Percentiles rank a stretch among this genome's conserved stretches.
These are phyloP conservation scores for Linnemannia schmuckeri DNA, from an alignment of 192 early-diverging fungal species.

Conservation along the genomic window DNA sequence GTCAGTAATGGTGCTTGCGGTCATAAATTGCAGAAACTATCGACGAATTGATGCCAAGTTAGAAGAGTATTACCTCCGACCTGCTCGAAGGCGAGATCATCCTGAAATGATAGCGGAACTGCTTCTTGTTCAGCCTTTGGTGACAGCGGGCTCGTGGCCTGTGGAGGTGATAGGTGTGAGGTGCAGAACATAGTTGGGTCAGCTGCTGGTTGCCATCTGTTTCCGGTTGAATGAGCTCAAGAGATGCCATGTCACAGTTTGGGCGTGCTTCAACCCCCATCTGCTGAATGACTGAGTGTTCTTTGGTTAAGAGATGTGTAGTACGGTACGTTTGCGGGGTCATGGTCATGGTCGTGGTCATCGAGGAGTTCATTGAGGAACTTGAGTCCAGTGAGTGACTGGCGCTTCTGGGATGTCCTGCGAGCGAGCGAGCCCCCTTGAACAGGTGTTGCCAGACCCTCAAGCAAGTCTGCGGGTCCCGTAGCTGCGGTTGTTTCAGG, in stretches of 20 bases:
- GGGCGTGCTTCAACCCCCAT: background rate
- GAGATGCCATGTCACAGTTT: background rate
- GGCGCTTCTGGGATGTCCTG: conserved; percentile 43
- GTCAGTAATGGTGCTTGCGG: background rate
- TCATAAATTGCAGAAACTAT: too few relatives aligned
- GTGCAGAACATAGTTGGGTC: background rate
- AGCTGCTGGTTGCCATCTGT: background rate
- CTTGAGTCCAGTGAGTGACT: conserved; percentile 48
- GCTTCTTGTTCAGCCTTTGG: conserved; percentile 33
- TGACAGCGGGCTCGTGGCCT: conserved; percentile 14
- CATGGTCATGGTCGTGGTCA: conserved; percentile 45
- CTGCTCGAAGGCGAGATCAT: conserved; percentile 50
- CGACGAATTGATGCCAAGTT: background rate
- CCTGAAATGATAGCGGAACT: conserved; percentile 32
- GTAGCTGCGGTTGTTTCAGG: background rate
- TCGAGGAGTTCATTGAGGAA: conserved; percentile 45
- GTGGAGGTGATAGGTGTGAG: background rate
- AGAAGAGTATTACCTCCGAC: conserved; percentile 38
- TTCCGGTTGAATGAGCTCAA: background rate
- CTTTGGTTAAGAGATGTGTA: background rate
- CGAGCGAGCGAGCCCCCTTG: conserved; percentile 15
- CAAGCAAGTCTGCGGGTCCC: background rate
- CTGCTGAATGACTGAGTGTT: too few relatives aligned
- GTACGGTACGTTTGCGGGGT: background rate
- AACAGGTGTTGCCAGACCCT: conserved; percentile 15